These are phyloP conservation scores for Leucocoprinus leucothites DNA, from an alignment of 768 basidiomycete genomes.

Conservation along the genomic window DNA sequence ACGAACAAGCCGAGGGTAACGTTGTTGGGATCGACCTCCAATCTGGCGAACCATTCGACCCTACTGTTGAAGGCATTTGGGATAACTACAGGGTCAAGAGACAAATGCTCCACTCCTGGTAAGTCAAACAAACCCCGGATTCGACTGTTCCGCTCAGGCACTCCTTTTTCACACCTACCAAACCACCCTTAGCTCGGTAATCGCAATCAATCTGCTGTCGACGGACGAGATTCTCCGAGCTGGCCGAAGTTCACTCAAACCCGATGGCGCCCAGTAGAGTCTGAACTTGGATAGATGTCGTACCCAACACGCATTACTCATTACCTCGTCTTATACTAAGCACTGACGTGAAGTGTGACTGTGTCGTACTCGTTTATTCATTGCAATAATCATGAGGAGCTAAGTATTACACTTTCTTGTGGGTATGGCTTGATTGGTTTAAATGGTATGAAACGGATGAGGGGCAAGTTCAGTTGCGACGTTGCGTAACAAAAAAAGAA, in stretches of 20 bases:
- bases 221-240: constrained; percentile 95
- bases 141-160: constrained; percentile 8
- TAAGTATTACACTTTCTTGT: constrained; percentile 11
- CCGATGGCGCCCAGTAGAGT: constrained; percentile 58
- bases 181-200: constrained; percentile 63
- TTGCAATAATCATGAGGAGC: constrained; percentile 3
- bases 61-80: constrained; percentile 95
- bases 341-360: too few species aligned
- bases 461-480: background rate
- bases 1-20: constrained; percentile 94
- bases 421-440: constrained; percentile 1
- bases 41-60: constrained; percentile 95
- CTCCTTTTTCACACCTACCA: constrained; percentile 17
- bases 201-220: constrained; percentile 91
- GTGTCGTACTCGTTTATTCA: too few species aligned
- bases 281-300: background rate
- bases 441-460: background rate
- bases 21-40: constrained; percentile 88
- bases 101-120: constrained; percentile 98
- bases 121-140: constrained; percentile 9
- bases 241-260: constrained; percentile 83
- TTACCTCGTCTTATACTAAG: too few species aligned
- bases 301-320: too few species aligned
- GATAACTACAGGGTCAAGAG: constrained; percentile 99
- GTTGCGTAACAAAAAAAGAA: background rate